Percentiles rank a stretch among this genome's conserved stretches.
Conservation (phyloP, 202 grass and related monocot genomes). For the Miscanthus sacchariflorus region DNA sequence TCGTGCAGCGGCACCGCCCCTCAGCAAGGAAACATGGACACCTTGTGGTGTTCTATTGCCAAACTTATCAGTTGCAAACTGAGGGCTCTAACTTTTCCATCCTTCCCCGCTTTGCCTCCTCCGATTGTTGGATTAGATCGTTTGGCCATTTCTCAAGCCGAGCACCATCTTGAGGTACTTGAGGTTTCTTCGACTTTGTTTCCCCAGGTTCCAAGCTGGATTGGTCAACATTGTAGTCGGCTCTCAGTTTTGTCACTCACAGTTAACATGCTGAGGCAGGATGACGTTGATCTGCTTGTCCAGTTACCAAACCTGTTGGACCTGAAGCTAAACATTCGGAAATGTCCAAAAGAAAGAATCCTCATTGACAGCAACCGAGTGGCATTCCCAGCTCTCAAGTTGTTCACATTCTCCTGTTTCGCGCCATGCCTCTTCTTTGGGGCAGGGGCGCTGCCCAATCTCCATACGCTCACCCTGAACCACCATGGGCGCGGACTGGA, state of each 20-base stretch:
- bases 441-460: background rate
- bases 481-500: background rate
- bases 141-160: background rate
- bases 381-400: slow-evolving; percentile 7
- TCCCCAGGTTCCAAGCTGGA: slow-evolving; percentile 9
- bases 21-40: background rate
- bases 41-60: background rate
- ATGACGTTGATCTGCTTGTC: background rate
- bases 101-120: background rate
- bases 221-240: background rate
- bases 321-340: background rate
- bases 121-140: background rate
- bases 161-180: background rate
- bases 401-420: background rate
- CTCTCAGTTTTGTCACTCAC: background rate
- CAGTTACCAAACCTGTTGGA: background rate
- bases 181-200: background rate
- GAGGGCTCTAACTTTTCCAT: background rate
- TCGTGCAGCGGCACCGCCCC: too few species aligned
- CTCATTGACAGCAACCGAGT: background rate
- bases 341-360: background rate
- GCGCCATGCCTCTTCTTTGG: background rate
- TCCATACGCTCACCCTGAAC: background rate
- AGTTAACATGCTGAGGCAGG: background rate
- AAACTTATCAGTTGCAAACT: slow-evolving; percentile 10